A percentile compares a stretch with the other conserved stretches of the same genome.
Evolutionary conservation across 176 grass and related monocot species (phyloP).

Genomic region (Phyllostachys edulis): DNA sequence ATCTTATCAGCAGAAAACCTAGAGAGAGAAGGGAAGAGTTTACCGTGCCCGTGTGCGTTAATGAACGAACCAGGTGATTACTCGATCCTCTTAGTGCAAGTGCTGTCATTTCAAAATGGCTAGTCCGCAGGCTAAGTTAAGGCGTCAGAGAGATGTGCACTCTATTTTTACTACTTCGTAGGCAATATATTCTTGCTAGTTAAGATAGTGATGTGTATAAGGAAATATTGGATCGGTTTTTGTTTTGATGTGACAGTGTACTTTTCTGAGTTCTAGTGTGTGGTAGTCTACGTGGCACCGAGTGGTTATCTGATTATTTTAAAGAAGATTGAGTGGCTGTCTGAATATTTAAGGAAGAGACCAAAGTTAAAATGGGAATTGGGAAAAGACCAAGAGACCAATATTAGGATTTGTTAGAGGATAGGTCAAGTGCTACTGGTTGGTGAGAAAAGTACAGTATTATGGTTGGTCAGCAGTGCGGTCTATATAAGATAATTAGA

Average conservation of each 20-base stretch:
- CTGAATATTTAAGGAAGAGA: background rate
- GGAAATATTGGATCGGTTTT: background rate
- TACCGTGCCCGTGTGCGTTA: background rate
- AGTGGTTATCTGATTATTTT: background rate
- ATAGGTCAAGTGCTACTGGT: background rate
- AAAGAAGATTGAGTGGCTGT: rapidly evolving
- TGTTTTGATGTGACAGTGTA: rapidly evolving
- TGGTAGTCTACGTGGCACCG: rapidly evolving
- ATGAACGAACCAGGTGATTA: background rate
- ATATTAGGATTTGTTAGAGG: background rate
- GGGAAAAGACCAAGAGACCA: background rate
- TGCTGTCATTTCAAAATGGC: background rate
- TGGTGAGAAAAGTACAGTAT: background rate
- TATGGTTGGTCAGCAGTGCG: rapidly evolving
- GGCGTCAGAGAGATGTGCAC: background rate
- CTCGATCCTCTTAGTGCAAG: background rate
- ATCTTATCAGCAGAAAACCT: background rate
- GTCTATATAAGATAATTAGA: background rate
- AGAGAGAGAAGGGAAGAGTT: background rate
- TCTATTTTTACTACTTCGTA: background rate
- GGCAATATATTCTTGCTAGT: background rate
- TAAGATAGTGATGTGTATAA: background rate
- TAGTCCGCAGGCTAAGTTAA: background rate
- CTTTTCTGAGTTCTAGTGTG: background rate
- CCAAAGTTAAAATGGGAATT: background rate